A percentile compares a stretch with the other conserved stretches of the same genome.
Evolutionary conservation across 148 eudicot genomes (phyloP).

Genomic region (Camellia granthamiana): DNA sequence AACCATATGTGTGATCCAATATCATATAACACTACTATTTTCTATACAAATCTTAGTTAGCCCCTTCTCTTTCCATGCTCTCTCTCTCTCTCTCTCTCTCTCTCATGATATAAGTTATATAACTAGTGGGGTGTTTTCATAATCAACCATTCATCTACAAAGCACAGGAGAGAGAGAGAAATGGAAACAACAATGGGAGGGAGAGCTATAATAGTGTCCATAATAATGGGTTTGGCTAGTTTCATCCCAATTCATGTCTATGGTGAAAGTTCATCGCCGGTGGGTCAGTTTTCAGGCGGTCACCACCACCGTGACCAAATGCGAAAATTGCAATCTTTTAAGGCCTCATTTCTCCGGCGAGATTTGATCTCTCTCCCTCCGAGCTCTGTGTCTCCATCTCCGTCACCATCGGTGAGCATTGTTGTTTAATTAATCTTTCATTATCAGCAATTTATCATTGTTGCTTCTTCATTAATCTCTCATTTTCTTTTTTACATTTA

Average conservation of each 20-base stretch:
- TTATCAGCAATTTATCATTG: not conserved
- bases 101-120: not conserved
- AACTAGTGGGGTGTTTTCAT: not conserved
- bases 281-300: not conserved
- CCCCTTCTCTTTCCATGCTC: slow-evolving; percentile 20
- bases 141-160: not conserved
- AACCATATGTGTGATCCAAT: slow-evolving; percentile 24
- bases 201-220: not conserved
- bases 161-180: not conserved
- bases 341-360: slow-evolving; percentile 16
- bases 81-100: not conserved
- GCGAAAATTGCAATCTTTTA: slow-evolving; percentile 21
- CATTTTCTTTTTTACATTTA: no score
- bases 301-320: slow-evolving; percentile 12
- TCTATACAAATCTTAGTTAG: slow-evolving; percentile 12
- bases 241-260: not conserved
- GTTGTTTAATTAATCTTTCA: not conserved
- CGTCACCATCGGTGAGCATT: slow-evolving; percentile 16
- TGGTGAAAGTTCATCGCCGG: slow-evolving; percentile 9
- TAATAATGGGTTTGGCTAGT: slow-evolving; percentile 4
- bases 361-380: slow-evolving; percentile 20
- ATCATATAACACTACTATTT: not conserved
- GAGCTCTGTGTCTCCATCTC: slow-evolving; percentile 10
- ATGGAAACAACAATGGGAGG: slow-evolving; percentile 4
- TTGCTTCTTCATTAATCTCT: not conserved